Percentiles rank a stretch among this genome's conserved stretches.
Conservation (phyloP, 495 filamentous ascomycete species). For the Hypoxylon lenormandii region DNA sequence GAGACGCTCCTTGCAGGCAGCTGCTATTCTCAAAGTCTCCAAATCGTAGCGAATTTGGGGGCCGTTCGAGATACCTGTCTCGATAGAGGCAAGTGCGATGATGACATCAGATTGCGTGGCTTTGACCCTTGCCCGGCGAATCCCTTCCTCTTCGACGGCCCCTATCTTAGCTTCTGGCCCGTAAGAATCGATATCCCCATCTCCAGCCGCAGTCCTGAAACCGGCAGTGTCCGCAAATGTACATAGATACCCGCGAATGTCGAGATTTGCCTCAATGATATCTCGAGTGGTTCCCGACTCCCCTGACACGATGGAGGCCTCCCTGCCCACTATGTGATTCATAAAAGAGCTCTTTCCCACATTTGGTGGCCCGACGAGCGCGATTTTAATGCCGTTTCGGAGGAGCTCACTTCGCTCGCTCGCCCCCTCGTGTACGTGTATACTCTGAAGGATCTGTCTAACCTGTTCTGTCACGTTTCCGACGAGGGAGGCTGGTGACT, state of each 20-base stretch:
- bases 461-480: constrained; percentile 75
- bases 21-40: constrained; percentile 61
- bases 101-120: constrained; percentile 88
- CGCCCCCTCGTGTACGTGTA: constrained; percentile 76
- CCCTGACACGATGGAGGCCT: constrained; percentile 91
- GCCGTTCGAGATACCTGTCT: constrained; percentile 56
- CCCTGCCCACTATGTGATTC: constrained; percentile 89
- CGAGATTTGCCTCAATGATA: constrained; percentile 90
- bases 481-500: constrained; percentile 78
- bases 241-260: constrained; percentile 88
- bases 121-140: constrained; percentile 82
- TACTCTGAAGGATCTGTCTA: constrained; percentile 66
- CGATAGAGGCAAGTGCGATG: constrained; percentile 80
- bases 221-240: constrained; percentile 93
- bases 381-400: constrained; percentile 84
- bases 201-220: constrained; percentile 62
- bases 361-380: constrained; percentile 90
- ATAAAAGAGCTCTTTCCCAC: constrained; percentile 94
- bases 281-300: constrained; percentile 95
- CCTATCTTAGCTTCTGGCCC: constrained; percentile 64
- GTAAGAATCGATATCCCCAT: constrained; percentile 29
- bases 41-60: constrained; percentile 60
- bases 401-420: constrained; percentile 86
- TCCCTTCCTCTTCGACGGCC: constrained; percentile 87
- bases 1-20: constrained; percentile 70